phyloP scores from a whole-genome alignment of 2,329 filamentous ascomycete species.

The Talaromyces albobiverticillius region DNA sequence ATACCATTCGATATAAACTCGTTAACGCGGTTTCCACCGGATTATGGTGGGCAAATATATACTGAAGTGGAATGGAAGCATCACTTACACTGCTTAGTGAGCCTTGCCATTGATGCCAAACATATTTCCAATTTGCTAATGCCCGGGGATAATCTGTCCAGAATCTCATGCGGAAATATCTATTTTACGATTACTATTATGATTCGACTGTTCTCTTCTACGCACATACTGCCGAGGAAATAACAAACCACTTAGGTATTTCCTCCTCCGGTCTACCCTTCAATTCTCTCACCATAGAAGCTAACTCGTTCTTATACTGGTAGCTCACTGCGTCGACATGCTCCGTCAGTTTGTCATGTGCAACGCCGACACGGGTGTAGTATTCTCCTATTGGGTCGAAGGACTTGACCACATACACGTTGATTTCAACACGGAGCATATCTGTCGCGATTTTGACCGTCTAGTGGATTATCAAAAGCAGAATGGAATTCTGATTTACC shows the following conservation, averaged over 20 bases:
- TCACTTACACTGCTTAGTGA: neutral
- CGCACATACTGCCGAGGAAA: neutral
- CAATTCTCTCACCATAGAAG: neutral
- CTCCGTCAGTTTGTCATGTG: neutral
- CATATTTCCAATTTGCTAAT: neutral
- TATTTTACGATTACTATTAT: neutral
- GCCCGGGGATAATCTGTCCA: neutral
- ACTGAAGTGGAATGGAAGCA: conserved; percentile 1
- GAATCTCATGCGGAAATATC: conserved; percentile 1
- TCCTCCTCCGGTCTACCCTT: neutral
- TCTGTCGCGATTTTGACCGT: neutral
- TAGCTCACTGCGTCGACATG: conserved; percentile 2
- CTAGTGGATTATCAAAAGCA: neutral
- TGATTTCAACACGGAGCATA: conserved; percentile 1
- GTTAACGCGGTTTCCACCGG: neutral
- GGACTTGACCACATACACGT: conserved; percentile 1
- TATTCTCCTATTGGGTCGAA: neutral
- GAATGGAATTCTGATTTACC: neutral
- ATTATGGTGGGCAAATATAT: conserved; percentile 1
- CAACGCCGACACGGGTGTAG: neutral
- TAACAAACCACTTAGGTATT: conserved; percentile 2
- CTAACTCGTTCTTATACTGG: neutral
- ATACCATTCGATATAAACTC: neutral
- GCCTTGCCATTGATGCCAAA: neutral
- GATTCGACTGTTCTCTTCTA: neutral